Percentiles rank a stretch among this genome's conserved stretches.
Conservation (phyloP, 2,329 filamentous ascomycete genomes). For the Xylariomycetidae sp. region DNA sequence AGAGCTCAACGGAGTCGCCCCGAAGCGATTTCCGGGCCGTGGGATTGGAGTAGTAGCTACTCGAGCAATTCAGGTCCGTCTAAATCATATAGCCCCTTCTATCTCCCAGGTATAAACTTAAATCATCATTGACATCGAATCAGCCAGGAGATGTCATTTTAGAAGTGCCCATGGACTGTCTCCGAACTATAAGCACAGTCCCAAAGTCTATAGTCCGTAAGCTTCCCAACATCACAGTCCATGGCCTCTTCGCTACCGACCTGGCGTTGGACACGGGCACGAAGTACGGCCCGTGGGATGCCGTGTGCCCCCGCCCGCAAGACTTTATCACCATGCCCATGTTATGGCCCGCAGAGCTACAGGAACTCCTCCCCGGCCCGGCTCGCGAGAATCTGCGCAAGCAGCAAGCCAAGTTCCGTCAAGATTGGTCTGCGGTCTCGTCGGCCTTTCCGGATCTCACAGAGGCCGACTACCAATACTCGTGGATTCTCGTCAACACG, state of each 20-base stretch:
- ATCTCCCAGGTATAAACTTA: not conserved
- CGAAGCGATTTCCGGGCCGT: conserved; percentile 63
- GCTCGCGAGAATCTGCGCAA: conserved; percentile 43
- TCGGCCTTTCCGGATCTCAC: conserved; percentile 34
- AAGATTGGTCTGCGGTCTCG: conserved; percentile 43
- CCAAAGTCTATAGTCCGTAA: conserved; percentile 46
- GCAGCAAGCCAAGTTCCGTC: conserved; percentile 49
- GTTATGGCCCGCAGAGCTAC: conserved; percentile 42
- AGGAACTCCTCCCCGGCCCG: conserved; percentile 40
- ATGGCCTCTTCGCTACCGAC: conserved; percentile 68
- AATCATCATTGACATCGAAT: conserved; percentile 3
- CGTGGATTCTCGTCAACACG: conserved; percentile 58
- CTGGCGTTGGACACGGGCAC: conserved; percentile 50
- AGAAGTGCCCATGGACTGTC: conserved; percentile 56
- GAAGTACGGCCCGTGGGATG: conserved; percentile 55
- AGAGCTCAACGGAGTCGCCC: conserved; percentile 60
- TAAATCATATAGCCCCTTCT: conserved; percentile 1
- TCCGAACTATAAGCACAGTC: conserved; percentile 61
- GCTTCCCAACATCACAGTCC: conserved; percentile 56
- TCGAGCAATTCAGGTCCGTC: conserved; percentile 56
- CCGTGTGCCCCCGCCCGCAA: conserved; percentile 58
- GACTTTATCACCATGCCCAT: conserved; percentile 54
- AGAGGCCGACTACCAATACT: conserved; percentile 39
- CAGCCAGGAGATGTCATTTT: conserved; percentile 59
- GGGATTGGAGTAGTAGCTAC: conserved; percentile 77